Evolutionary conservation across 768 basidiomycete species (phyloP), one percentile per base, ranked within the genome.

Genomic region (Boletus huronensis): DNA sequence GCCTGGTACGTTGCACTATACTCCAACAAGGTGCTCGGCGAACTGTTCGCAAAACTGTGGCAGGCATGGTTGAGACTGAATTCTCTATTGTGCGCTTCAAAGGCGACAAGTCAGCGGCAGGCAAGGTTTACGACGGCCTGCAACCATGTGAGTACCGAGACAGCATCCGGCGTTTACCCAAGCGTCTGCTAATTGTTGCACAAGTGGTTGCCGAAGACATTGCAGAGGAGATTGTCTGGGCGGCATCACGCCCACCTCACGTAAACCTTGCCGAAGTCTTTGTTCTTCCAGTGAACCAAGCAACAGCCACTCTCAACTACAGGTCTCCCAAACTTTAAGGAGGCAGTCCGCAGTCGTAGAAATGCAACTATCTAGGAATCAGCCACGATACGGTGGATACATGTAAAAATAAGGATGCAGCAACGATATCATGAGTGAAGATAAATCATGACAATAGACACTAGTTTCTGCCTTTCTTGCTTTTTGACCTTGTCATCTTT

Each of bases 211-310:
- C 87, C 7, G 79, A 87, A 55, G 94, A 98, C 66, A 88, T 98
- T 43, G 97, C 97, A 1, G 97, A 99, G 69, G 94, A 98, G 72
- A 95, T 99, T 64, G 93, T 96, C 19, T 99, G 96, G 96, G 86
- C 86, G 14, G 96, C 97, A 19, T 80, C 89, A 11, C 85, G 95
- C 39, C 95, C 95, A 11, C 79, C 90, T 38, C 95, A 96, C 65
- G 91, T 98, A 42, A 94, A 98, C 67, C 79, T 98, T 40, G 93
- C 91, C 1, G 88, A 93, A 64, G 72, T 90, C 11, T 81, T 83
- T 52, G 78, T 92, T 42, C 81, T 90, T 61, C 90, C 90, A 2
- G 85, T 86, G 29, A 90, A 90, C 67, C 90, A 92, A 74, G 90
- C 90, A 32, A 77, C 80, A 56, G 80, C 86, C 25, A 83, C 78